phyloP scores from a whole-genome alignment of 179 eudicot species.

The Beta corolliflora region DNA sequence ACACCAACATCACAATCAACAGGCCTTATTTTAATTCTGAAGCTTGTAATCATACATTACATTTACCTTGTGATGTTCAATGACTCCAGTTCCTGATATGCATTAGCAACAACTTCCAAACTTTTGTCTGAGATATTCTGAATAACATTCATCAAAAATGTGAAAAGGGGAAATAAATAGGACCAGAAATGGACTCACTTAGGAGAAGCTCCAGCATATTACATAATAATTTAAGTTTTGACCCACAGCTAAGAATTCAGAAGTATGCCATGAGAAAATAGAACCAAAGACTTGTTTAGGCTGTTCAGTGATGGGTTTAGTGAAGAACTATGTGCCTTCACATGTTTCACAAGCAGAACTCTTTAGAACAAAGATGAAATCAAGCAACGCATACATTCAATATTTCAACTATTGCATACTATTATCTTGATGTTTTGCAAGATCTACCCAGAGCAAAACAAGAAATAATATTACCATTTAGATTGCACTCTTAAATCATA shows the following conservation, averaged over 20 bases:
- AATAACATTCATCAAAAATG: slow-evolving; percentile 24
- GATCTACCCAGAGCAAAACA: not conserved
- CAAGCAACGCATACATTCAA: not conserved
- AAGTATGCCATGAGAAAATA: not conserved
- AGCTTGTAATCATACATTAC: not conserved
- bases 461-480: not conserved
- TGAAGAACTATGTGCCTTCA: not conserved
- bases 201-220: not conserved
- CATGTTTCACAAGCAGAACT: not conserved
- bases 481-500: not conserved
- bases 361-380: not conserved
- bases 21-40: slow-evolving; percentile 9
- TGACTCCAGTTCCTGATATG: slow-evolving; percentile 54
- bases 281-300: not conserved
- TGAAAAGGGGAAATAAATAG: not conserved
- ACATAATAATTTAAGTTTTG: not conserved
- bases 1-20: not conserved
- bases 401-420: not conserved
- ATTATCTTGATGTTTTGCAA: not conserved
- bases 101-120: slow-evolving; percentile 66
- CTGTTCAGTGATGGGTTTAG: not conserved
- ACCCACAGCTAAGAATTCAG: not conserved
- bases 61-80: slow-evolving; percentile 81
- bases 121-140: slow-evolving; percentile 84
- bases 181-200: not conserved